A percentile compares a stretch with the other conserved stretches of the same genome.
These are phyloP conservation scores for Fonsecaea pedrosoi DNA, from an alignment of 2,329 filamentous ascomycete species.

Conservation along the genomic window DNA sequence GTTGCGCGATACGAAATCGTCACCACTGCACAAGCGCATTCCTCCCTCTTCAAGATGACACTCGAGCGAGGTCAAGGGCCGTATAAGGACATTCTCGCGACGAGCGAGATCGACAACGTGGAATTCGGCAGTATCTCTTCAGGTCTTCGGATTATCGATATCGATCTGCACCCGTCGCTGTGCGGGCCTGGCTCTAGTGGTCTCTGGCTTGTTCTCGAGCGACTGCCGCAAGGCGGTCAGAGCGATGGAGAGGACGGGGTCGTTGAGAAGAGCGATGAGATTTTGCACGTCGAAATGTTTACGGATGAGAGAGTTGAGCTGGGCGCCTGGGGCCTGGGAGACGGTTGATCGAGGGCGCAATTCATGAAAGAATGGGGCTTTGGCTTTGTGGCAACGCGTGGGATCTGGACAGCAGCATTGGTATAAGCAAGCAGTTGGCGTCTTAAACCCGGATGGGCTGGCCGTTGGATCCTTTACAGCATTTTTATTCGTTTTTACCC, in stretches of 20 bases:
- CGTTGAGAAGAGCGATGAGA: conserved; percentile 41
- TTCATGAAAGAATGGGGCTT: not conserved
- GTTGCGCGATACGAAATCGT: conserved; percentile 56
- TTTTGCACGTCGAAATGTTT: conserved; percentile 50
- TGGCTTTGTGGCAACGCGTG: not conserved
- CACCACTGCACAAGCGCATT: conserved; percentile 23
- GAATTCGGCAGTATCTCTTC: conserved; percentile 73
- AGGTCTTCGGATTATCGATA: conserved; percentile 72
- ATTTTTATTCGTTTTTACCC: not conserved
- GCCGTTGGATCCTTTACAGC: not conserved
- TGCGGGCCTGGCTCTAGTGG: conserved; percentile 57
- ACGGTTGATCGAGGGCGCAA: conserved; percentile 18
- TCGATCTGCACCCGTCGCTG: conserved; percentile 74
- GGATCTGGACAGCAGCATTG: not conserved
- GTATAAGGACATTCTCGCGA: conserved; percentile 68
- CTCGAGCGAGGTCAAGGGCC: conserved; percentile 76
- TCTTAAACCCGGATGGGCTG: not conserved
- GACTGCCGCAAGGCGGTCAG: conserved; percentile 57
- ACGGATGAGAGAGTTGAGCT: conserved; percentile 54
- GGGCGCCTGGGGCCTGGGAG: conserved; percentile 39
- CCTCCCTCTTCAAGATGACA: conserved; percentile 69
- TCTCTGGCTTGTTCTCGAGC: conserved; percentile 82
- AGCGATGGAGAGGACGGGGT: conserved; percentile 45
- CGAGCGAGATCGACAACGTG: conserved; percentile 62
- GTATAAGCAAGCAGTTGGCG: not conserved